Base-by-base conservation (phyloP, 2,329 filamentous ascomycete genomes). In the Hymenoscyphus infarciens region DNA sequence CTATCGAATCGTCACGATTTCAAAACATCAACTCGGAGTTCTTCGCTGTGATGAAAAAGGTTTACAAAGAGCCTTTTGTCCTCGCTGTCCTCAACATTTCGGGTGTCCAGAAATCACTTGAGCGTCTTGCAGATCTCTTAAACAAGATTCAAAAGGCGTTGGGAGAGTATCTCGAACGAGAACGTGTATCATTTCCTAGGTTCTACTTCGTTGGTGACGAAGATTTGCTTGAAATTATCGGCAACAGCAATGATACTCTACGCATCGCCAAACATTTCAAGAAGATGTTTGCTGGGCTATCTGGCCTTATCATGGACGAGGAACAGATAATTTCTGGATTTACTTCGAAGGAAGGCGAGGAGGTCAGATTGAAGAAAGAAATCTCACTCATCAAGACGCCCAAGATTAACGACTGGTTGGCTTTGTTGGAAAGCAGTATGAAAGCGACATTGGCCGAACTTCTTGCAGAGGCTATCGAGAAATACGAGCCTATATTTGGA, bases 181-280 rank as follows among this genome's bases (percentile, higher is more conserved):
- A 99, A 78, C 88, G 95, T 77, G 90, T 98, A 0, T 96, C 94
- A 0, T 99, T 99, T 79, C 95, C 95, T 54, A 88, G 95, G 63
- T 99, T 99, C 81, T 99, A 99, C 80, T 99, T 99, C 71, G 96
- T 99, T 62, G 95, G 95, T 75, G 96, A 99, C 72, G 96, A 99
- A 74, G 95, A 99, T 77, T 80, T 99, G 62, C 83, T 99, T 27
- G 95, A 99, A 76, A 99, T 99, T 78, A 99, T 99, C 68, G 95
- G 95, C 74, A 99, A 99, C 76, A 98, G 94, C 79, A 97, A 97
- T 73, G 95, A 99, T 73, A 97, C 94, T 10, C 80, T 95, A 64
- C 92, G 95, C 61, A 96, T 99, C 69, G 92, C 95, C 49, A 99
- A 99, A 76, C 96, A 99, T 79, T 92, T 99, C 81, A 94, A 96